These are phyloP conservation scores for Pisolithus microcarpus DNA, from an alignment of 768 basidiomycete species.

Conservation along the genomic window DNA sequence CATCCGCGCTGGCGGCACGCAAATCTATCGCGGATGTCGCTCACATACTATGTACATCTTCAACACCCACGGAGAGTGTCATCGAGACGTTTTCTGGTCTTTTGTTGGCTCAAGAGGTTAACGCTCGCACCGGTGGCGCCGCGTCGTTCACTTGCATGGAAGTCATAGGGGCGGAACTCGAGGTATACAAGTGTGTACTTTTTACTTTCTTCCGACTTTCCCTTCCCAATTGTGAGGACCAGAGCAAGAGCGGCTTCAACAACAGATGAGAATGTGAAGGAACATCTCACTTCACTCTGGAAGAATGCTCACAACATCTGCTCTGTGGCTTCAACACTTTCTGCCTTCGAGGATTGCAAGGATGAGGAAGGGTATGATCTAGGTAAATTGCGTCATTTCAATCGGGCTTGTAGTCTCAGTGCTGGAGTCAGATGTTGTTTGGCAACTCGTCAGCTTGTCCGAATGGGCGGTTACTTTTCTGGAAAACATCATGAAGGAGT, in stretches of 20 bases:
- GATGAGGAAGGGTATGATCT: slow-evolving; percentile 58
- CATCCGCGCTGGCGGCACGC: slow-evolving; percentile 42
- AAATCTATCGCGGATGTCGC: slow-evolving; percentile 53
- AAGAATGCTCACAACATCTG: slow-evolving; percentile 60
- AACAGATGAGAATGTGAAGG: slow-evolving; percentile 30
- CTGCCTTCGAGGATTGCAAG: slow-evolving; percentile 61
- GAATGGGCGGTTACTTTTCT: slow-evolving; percentile 56
- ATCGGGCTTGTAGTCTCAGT: slow-evolving; percentile 1
- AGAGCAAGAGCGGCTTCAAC: slow-evolving; percentile 29
- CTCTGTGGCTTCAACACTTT: slow-evolving; percentile 51
- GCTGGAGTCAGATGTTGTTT: slow-evolving; percentile 49
- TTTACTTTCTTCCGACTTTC: not conserved
- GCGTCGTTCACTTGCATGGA: slow-evolving; percentile 38
- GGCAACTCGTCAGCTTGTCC: slow-evolving; percentile 62
- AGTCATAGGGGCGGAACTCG: slow-evolving; percentile 42
- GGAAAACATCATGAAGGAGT: slow-evolving; percentile 55
- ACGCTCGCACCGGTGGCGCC: slow-evolving; percentile 31
- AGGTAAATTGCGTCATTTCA: slow-evolving; percentile 32
- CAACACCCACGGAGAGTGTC: slow-evolving; percentile 35
- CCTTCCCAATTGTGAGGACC: slow-evolving; percentile 5
- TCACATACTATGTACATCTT: slow-evolving; percentile 43
- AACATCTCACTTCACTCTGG: slow-evolving; percentile 43
- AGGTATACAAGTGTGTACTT: slow-evolving; percentile 28
- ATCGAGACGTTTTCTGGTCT: slow-evolving; percentile 41
- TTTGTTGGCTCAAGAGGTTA: slow-evolving; percentile 39